Evolutionary conservation across 2,329 filamentous ascomycete species (phyloP).

Genomic region (Fusarium protoensiforme): DNA sequence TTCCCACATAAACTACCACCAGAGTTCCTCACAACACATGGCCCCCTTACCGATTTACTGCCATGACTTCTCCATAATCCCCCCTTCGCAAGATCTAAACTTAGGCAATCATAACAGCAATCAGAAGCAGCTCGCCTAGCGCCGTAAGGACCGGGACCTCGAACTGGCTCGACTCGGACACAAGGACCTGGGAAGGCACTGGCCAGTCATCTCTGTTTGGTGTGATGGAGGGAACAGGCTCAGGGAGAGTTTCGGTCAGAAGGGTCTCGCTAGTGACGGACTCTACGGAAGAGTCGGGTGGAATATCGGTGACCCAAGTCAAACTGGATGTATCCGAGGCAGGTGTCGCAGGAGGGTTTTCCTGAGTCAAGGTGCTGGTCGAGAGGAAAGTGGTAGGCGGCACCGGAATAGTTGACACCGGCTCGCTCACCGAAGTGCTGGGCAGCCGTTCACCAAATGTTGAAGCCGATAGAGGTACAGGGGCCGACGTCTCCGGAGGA

Average conservation of each 20-base stretch:
- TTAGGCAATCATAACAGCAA: constrained; percentile 36
- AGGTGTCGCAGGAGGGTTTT: background rate
- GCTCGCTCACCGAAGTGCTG: background rate
- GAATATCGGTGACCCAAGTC: background rate
- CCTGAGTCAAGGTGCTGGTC: background rate
- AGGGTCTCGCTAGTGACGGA: constrained; percentile 10
- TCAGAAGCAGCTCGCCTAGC: constrained; percentile 41
- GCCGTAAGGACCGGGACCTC: constrained; percentile 33
- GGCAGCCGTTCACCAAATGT: background rate
- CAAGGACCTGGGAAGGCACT: constrained; percentile 41
- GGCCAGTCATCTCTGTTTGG: constrained; percentile 31
- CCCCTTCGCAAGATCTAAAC: background rate
- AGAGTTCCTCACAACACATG: constrained; percentile 5
- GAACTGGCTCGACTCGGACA: constrained; percentile 41
- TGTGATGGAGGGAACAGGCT: constrained; percentile 33
- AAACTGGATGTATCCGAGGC: background rate
- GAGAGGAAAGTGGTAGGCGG: background rate
- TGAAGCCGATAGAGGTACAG: background rate
- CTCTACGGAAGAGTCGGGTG: background rate
- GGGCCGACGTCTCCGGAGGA: background rate
- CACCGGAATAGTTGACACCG: background rate
- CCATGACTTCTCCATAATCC: background rate
- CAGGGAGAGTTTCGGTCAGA: constrained; percentile 35
- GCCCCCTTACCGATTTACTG: background rate
- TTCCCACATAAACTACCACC: constrained; percentile 15